A percentile compares a stretch with the other conserved stretches of the same genome.
phyloP scores from a whole-genome alignment of 148 eudicot genomes.

The Simmondsia chinensis region DNA sequence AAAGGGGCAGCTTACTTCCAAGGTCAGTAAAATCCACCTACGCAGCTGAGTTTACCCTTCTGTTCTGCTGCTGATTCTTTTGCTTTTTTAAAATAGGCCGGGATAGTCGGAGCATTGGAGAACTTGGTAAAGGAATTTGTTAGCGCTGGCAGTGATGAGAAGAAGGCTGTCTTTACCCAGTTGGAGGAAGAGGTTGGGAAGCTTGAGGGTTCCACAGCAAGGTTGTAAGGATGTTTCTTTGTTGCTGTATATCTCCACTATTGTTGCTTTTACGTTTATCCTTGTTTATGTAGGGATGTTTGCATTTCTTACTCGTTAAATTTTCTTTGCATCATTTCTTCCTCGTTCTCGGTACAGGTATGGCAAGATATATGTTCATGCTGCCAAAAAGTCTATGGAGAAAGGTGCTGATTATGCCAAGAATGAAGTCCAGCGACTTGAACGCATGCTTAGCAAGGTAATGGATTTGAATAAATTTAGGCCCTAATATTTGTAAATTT shows the following conservation, averaged over 20 bases:
- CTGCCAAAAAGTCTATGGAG: conserved; percentile 80
- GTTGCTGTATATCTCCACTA: not conserved
- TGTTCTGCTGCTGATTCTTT: no score
- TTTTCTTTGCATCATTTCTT: no score
- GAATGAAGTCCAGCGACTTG: conserved; percentile 78
- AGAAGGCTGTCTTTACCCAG: conserved; percentile 45
- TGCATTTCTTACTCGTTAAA: no score
- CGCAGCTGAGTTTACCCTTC: no score
- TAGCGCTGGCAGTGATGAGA: conserved; percentile 60
- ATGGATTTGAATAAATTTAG: not conserved
- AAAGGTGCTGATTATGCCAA: conserved; percentile 89
- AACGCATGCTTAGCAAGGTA: conserved; percentile 91
- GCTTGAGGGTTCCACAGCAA: conserved; percentile 79
- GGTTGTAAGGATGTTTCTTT: conserved; percentile 28
- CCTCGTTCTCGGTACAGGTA: conserved; percentile 31
- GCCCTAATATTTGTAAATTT: not conserved
- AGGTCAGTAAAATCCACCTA: conserved; percentile 28
- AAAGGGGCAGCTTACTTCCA: conserved; percentile 66
- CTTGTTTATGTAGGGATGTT: no score
- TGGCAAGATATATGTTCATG: conserved; percentile 81
- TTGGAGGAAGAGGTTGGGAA: conserved; percentile 80
- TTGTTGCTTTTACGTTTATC: not conserved
- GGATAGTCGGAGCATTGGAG: conserved; percentile 49
- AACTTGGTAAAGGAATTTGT: conserved; percentile 72
- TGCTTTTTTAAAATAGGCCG: no score